These are phyloP conservation scores for Nyssa sinensis DNA, from an alignment of 148 eudicot species.

Conservation along the genomic window DNA sequence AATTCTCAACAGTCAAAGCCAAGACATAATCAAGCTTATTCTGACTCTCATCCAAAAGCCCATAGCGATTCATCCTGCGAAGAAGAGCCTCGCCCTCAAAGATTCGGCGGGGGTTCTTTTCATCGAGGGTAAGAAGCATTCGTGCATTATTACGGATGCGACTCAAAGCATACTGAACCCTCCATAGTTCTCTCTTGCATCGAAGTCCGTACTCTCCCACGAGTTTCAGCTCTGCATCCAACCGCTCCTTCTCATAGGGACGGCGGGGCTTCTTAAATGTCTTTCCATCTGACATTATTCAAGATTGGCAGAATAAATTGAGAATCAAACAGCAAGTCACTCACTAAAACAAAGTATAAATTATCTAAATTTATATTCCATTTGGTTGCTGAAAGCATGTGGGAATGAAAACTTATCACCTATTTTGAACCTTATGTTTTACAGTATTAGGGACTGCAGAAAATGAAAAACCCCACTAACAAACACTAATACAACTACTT, in stretches of 20 bases:
- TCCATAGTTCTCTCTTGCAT: constrained; percentile 39
- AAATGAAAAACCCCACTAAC: not conserved
- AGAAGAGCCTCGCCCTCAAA: constrained; percentile 43
- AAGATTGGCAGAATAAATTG: not conserved
- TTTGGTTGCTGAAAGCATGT: too few species aligned
- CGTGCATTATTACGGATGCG: constrained; percentile 37
- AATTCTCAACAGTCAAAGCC: constrained; percentile 40
- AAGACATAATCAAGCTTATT: constrained; percentile 44
- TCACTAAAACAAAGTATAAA: too few species aligned
- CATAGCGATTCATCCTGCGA: constrained; percentile 37
- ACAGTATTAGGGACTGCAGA: too few species aligned
- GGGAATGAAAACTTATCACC: too few species aligned
- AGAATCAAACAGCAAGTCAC: not conserved
- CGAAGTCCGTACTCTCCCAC: constrained; percentile 41
- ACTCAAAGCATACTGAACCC: constrained; percentile 35
- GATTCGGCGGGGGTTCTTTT: constrained; percentile 39
- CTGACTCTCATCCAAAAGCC: constrained; percentile 38
- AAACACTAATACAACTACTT: not conserved
- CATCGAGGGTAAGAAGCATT: constrained; percentile 37
- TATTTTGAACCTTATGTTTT: not conserved
- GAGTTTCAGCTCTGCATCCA: constrained; percentile 42
- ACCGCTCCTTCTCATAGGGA: constrained; percentile 42
- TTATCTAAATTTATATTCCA: not conserved
- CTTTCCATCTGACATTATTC: constrained; percentile 30
- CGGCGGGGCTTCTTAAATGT: constrained; percentile 45